A percentile compares a stretch with the other conserved stretches of the same genome.
phyloP scores from a whole-genome alignment of 2,329 filamentous ascomycete genomes.

The Diaporthe nobilis region DNA sequence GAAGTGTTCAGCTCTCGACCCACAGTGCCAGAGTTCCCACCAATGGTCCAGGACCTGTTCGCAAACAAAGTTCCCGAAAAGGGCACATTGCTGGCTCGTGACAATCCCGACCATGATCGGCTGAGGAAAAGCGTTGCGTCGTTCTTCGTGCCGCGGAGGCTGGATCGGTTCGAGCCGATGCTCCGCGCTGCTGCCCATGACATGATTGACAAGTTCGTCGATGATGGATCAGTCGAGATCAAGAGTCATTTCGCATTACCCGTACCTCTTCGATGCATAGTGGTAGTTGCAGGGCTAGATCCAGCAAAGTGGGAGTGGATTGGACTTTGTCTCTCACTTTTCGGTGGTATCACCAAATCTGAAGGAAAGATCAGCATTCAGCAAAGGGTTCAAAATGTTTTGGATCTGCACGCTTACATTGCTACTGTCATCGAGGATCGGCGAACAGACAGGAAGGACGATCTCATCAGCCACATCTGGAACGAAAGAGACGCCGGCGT shows the following conservation, averaged over 20 bases:
- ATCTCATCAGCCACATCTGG: constrained; percentile 7
- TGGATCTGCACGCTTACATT: constrained; percentile 3
- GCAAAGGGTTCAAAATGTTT: constrained; percentile 2
- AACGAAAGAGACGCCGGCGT: constrained; percentile 6
- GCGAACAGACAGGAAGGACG: neutral
- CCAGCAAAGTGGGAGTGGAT: constrained; percentile 8
- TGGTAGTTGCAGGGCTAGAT: neutral
- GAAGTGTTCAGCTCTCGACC: constrained; percentile 5
- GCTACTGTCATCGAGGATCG: neutral
- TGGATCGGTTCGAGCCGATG: constrained; percentile 13
- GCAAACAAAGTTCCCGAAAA: neutral
- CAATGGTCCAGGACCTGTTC: neutral
- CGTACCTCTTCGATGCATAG: neutral
- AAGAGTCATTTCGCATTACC: neutral
- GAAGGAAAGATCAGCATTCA: neutral
- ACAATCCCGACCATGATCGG: constrained; percentile 11
- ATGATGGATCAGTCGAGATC: neutral
- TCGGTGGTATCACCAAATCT: constrained; percentile 3
- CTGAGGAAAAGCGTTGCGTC: constrained; percentile 1
- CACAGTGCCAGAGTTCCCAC: constrained; percentile 2
- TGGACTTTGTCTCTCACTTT: constrained; percentile 2
- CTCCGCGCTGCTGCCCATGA: constrained; percentile 4
- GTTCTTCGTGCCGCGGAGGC: constrained; percentile 3
- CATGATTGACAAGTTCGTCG: constrained; percentile 1
- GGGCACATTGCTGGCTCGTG: neutral